Evolutionary conservation across 352 stramenopile species (phyloP).

Genomic region (Globisporangium spinosum): DNA sequence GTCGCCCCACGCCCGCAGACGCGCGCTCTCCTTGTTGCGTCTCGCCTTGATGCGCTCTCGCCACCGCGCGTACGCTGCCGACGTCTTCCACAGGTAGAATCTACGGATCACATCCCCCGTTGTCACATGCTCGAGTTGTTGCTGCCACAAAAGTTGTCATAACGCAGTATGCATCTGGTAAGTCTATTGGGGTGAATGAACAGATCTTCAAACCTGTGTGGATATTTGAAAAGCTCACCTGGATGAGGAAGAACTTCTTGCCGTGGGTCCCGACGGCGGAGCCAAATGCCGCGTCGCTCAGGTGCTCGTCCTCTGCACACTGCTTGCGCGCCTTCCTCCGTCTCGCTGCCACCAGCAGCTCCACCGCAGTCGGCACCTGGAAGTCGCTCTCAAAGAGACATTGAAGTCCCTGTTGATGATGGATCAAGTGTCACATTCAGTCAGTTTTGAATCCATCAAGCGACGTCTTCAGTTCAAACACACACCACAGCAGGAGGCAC

Average conservation of each 20-base stretch:
- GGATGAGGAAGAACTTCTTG: slow-evolving; percentile 61
- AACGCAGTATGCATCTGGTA: not conserved
- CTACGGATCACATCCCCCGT: slow-evolving; percentile 51
- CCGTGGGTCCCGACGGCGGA: slow-evolving; percentile 36
- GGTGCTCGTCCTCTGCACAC: slow-evolving; percentile 21
- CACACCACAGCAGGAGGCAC: not conserved
- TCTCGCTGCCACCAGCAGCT: slow-evolving; percentile 35
- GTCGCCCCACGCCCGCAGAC: slow-evolving; percentile 42
- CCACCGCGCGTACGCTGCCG: slow-evolving; percentile 47
- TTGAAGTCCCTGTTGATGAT: slow-evolving; percentile 40
- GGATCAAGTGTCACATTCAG: too few relatives aligned
- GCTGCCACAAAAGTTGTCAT: slow-evolving; percentile 21
- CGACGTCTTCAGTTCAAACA: not conserved
- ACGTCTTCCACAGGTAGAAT: slow-evolving; percentile 74
- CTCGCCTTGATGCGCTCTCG: slow-evolving; percentile 32
- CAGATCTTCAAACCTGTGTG: not conserved
- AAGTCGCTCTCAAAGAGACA: slow-evolving; percentile 60
- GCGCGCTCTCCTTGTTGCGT: slow-evolving; percentile 40
- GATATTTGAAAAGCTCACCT: slow-evolving; percentile 26
- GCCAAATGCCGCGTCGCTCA: slow-evolving; percentile 43
- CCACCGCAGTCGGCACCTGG: slow-evolving; percentile 34
- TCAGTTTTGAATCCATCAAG: not conserved
- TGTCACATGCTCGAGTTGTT: slow-evolving; percentile 33
- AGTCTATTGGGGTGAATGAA: not conserved
- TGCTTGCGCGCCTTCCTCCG: slow-evolving; percentile 23